Percentiles rank a stretch among this genome's conserved stretches.
Conservation (phyloP, 257 asterid species). For the Primulina tabacum region DNA sequence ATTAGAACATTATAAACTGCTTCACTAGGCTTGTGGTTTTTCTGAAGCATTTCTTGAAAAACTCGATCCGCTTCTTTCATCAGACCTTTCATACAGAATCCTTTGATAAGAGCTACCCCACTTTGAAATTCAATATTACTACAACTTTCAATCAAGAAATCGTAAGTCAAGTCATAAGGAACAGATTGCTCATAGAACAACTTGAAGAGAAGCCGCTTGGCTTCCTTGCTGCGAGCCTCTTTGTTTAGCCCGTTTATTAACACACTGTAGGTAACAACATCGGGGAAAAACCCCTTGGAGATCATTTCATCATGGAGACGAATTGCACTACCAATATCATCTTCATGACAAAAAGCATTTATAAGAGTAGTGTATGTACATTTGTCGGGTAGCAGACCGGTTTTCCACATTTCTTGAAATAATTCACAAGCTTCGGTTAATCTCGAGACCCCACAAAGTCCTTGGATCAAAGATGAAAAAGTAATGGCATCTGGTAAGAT, state of each 20-base stretch:
- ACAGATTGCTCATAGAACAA: slow-evolving; percentile 56
- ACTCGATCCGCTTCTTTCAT: slow-evolving; percentile 73
- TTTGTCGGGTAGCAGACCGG: slow-evolving; percentile 66
- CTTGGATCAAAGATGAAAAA: slow-evolving; percentile 78
- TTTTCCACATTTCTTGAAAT: slow-evolving; percentile 64
- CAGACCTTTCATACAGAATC: slow-evolving; percentile 90
- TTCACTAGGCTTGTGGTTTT: slow-evolving; percentile 51
- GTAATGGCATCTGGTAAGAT: slow-evolving; percentile 66
- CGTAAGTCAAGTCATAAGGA: slow-evolving; percentile 55
- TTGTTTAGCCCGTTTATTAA: slow-evolving; percentile 68
- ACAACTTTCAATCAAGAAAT: slow-evolving; percentile 71
- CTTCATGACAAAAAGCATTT: slow-evolving; percentile 66
- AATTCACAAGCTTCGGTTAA: slow-evolving; percentile 59
- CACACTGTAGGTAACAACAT: slow-evolving; percentile 83
- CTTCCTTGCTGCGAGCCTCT: slow-evolving; percentile 70
- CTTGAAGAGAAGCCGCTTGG: slow-evolving; percentile 68
- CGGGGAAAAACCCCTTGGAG: slow-evolving; percentile 66
- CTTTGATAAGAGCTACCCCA: slow-evolving; percentile 61
- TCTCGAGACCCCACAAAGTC: slow-evolving; percentile 65
- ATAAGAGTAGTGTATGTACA: slow-evolving; percentile 78
- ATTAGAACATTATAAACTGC: slow-evolving; percentile 61
- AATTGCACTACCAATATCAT: slow-evolving; percentile 57
- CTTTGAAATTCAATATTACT: slow-evolving; percentile 48
- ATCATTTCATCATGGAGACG: slow-evolving; percentile 73
- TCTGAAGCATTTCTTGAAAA: slow-evolving; percentile 53